phyloP scores from a whole-genome alignment of 2,329 filamentous ascomycete genomes.

The Pseudogymnoascus verrucosus region DNA sequence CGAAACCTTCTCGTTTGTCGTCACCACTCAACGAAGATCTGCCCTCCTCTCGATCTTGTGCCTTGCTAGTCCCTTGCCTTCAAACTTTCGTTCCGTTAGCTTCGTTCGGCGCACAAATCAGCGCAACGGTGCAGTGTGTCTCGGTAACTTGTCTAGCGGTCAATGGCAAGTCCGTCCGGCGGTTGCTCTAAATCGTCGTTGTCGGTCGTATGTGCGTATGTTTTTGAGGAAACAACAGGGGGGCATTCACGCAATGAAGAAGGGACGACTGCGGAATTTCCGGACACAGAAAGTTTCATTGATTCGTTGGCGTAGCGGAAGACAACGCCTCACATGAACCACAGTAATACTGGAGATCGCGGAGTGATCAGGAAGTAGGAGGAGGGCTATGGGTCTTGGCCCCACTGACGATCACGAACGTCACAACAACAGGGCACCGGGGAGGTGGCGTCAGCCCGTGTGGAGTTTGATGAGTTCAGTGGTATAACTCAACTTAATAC shows the following conservation, averaged over 20 bases:
- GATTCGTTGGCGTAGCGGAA: not conserved
- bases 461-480: not conserved
- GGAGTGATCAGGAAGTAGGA: not conserved
- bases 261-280: not conserved
- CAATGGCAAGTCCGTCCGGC: not conserved
- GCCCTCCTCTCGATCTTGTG: not conserved
- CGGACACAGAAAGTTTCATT: not conserved
- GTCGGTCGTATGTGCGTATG: not conserved
- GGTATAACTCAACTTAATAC: not conserved
- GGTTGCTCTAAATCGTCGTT: not conserved
- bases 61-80: constrained; percentile 2
- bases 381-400: constrained; percentile 2
- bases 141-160: not conserved
- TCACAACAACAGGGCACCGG: not conserved
- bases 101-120: not conserved
- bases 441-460: not conserved
- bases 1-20: not conserved
- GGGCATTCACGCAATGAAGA: not conserved
- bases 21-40: not conserved
- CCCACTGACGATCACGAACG: not conserved
- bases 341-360: not conserved
- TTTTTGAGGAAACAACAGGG: not conserved
- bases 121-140: not conserved
- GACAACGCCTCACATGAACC: not conserved
- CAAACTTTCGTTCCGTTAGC: not conserved